Percentiles rank a stretch among this genome's conserved stretches.
These are phyloP conservation scores for Zoysia japonica DNA, from an alignment of 176 grass and related monocot species.

Conservation along the genomic window DNA sequence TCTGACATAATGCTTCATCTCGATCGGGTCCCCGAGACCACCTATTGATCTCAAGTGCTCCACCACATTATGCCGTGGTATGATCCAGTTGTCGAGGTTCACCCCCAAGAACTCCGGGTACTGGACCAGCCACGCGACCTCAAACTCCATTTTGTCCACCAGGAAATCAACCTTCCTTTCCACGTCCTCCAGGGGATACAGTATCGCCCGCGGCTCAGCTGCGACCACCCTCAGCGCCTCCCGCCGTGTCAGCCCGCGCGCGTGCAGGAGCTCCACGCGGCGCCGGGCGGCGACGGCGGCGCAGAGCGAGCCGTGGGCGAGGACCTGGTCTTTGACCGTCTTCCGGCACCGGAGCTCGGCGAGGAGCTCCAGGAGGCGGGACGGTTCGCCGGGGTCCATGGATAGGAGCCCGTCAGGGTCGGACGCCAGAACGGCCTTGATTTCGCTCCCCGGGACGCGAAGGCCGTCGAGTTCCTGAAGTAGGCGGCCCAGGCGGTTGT, in stretches of 20 bases:
- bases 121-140: constrained; percentile 65
- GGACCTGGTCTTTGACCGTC: constrained; percentile 51
- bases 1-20: constrained; percentile 84
- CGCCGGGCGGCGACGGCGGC: constrained; percentile 53
- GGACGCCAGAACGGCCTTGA: constrained; percentile 44
- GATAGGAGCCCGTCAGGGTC: constrained; percentile 54
- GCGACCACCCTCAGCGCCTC: constrained; percentile 75
- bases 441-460: constrained; percentile 39
- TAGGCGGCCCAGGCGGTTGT: constrained; percentile 37
- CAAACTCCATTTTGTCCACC: constrained; percentile 54
- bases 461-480: constrained; percentile 60
- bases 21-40: constrained; percentile 59
- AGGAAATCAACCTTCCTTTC: constrained; percentile 82
- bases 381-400: constrained; percentile 65
- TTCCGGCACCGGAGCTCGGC: constrained; percentile 63
- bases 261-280: constrained; percentile 64
- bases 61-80: constrained; percentile 76
- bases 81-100: constrained; percentile 72
- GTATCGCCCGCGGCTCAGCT: constrained; percentile 59
- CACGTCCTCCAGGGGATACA: constrained; percentile 61
- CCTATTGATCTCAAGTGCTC: constrained; percentile 48
- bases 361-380: constrained; percentile 53
- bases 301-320: constrained; percentile 44
- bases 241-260: constrained; percentile 59
- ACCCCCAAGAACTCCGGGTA: constrained; percentile 80